Evolutionary conservation across 2,329 filamentous ascomycete species (phyloP).

Genomic region (Aspergillus puulaauensis): DNA sequence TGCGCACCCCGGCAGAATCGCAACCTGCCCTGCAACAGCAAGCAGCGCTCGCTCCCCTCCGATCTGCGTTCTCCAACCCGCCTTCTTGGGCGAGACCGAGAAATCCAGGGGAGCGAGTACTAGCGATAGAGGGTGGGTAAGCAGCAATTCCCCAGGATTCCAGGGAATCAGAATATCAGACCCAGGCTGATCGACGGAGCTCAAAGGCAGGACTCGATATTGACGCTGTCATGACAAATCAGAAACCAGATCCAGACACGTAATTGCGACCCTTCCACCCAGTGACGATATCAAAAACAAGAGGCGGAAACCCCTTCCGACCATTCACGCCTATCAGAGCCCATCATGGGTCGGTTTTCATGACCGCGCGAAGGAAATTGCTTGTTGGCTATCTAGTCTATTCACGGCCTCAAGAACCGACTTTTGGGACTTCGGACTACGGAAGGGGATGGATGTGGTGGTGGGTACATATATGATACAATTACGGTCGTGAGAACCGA

Average conservation of each 20-base stretch:
- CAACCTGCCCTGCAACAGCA: too few species aligned
- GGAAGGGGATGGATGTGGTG: background rate
- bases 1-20: background rate
- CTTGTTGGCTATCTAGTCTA: background rate
- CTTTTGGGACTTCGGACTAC: too few species aligned
- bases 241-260: background rate
- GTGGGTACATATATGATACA: background rate
- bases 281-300: background rate
- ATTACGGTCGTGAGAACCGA: background rate
- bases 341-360: background rate
- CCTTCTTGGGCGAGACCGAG: background rate
- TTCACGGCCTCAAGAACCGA: background rate
- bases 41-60: background rate
- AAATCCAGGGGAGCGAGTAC: background rate
- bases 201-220: background rate
- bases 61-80: background rate
- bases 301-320: background rate
- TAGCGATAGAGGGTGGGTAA: background rate
- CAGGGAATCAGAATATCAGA: background rate
- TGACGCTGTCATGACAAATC: background rate
- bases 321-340: background rate
- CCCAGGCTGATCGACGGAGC: background rate
- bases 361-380: background rate
- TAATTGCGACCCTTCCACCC: background rate
- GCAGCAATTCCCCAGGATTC: background rate